Base-by-base conservation (phyloP, 306 rosid species). In the Geum urbanum region DNA sequence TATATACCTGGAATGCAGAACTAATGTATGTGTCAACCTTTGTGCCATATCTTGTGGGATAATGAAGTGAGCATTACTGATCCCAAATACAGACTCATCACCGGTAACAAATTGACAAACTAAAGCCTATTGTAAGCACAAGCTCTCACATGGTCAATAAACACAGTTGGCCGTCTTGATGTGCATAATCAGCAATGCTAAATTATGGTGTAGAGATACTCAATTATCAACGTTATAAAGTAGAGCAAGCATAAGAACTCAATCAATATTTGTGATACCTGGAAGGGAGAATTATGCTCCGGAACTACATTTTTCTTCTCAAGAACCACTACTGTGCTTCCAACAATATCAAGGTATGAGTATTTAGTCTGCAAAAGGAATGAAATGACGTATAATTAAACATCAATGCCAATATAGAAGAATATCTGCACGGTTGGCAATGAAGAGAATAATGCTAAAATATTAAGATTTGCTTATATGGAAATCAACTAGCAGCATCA, bases 321-420 rank as follows among this genome's bases (percentile, higher is more conserved):
- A 35, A 94, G 80, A 79, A 89, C 95, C 69, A 89, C 86, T 76
- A 94, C 97, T 20, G 96, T 83, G 86, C 99, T 91, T 71, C 99
- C 99, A 32, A 89, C 84, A 19, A 91, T 82, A 74, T 94, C 99
- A 84, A 94, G 92, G 79, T 94, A 94, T 49, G 99, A 91, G 83
- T 87, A 80, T 83, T 94, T 94, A 78, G 76, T 83, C 99, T 94
- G 92, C 77, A 68, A 72, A 78, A 66, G 71, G 74, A 77, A 80
- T 11, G 62, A 71, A 75, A 76, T 62, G 63, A 71, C 63, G 51
- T 40, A 66, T 49, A 49, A 57, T 70, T 3, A 8, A 66, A 27
- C 27, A 40, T 46, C 44, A 74, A 75, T 41, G 37, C 74, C 56
- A 27, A 50, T n/a, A 8, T 9, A 24, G 48, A 24, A 3, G n/a